Conservation (phyloP, 1,284 basidiomycete genomes). For the Chondrostereum purpureum region DNA sequence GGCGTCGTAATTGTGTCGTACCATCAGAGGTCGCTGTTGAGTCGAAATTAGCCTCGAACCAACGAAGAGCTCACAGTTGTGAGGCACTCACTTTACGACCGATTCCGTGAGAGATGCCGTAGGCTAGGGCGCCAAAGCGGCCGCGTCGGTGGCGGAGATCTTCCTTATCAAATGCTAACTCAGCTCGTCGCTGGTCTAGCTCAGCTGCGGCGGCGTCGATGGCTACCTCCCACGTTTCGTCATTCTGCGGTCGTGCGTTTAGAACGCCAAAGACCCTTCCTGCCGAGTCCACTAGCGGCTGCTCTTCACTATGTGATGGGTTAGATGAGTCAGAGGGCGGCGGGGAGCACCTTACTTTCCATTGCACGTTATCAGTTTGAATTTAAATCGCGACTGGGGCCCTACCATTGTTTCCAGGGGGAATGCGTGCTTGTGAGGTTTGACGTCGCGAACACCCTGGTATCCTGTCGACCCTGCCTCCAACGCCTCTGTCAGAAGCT, state of each 20-base stretch:
- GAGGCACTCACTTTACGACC: neutral
- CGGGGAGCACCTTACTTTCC: neutral
- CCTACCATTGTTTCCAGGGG: no score
- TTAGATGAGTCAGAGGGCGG: no score
- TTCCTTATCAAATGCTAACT: neutral
- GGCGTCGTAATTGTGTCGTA: no score
- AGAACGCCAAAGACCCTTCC: slow-evolving; percentile 1
- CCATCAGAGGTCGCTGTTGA: no score
- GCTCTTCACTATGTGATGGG: neutral
- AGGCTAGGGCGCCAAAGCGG: neutral
- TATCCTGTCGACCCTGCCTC: no score
- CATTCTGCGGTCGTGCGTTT: neutral
- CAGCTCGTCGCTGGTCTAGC: neutral
- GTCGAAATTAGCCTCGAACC: no score
- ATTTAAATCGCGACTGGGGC: no score
- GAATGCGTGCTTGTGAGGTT: no score
- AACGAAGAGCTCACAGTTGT: no score
- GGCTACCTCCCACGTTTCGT: neutral
- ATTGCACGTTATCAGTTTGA: slow-evolving; percentile 3
- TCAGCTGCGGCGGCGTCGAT: neutral
- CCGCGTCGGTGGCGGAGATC: neutral
- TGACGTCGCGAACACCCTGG: no score
- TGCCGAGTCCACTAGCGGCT: slow-evolving; percentile 1
- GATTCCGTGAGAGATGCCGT: neutral
- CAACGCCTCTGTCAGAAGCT: no score